These are phyloP conservation scores for Apiospora malaysiana DNA, from an alignment of 2,329 filamentous ascomycete species.

Conservation along the genomic window DNA sequence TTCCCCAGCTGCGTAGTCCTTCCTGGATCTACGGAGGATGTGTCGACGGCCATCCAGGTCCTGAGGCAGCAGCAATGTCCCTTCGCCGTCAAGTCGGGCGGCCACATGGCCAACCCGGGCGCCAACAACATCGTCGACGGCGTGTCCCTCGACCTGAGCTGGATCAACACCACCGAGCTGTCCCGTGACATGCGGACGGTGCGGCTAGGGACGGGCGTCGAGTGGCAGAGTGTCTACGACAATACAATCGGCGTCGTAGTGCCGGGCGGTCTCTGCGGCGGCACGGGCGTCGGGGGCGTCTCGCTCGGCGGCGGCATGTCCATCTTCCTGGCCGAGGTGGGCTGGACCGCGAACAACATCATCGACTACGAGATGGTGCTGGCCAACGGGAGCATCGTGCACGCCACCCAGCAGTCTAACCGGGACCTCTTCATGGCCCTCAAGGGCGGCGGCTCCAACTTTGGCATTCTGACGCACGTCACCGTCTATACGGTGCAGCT, in stretches of 20 bases:
- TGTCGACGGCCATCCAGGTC: neutral
- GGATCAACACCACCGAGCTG: constrained; percentile 30
- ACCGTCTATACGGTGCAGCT: constrained; percentile 36
- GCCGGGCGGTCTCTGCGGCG: constrained; percentile 30
- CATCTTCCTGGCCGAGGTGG: constrained; percentile 46
- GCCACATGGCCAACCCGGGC: constrained; percentile 39
- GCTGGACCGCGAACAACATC: constrained; percentile 51
- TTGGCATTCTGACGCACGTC: constrained; percentile 48
- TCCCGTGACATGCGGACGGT: constrained; percentile 31
- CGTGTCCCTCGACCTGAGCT: constrained; percentile 34
- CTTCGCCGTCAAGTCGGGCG: constrained; percentile 41
- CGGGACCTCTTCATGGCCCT: constrained; percentile 53
- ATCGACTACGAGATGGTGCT: constrained; percentile 53
- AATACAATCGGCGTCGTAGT: constrained; percentile 27
- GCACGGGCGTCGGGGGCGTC: constrained; percentile 31
- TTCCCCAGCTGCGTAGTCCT: neutral
- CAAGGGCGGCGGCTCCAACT: constrained; percentile 56
- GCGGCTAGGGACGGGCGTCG: constrained; percentile 37
- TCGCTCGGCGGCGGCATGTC: constrained; percentile 30
- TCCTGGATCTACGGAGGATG: neutral
- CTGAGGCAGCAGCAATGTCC: neutral
- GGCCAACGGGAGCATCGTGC: constrained; percentile 47
- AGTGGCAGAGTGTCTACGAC: constrained; percentile 32
- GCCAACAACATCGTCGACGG: constrained; percentile 26
- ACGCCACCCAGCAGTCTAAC: constrained; percentile 43